phyloP scores from a whole-genome alignment of 129 eudicot genomes.

The Flaveria sonorensis region DNA sequence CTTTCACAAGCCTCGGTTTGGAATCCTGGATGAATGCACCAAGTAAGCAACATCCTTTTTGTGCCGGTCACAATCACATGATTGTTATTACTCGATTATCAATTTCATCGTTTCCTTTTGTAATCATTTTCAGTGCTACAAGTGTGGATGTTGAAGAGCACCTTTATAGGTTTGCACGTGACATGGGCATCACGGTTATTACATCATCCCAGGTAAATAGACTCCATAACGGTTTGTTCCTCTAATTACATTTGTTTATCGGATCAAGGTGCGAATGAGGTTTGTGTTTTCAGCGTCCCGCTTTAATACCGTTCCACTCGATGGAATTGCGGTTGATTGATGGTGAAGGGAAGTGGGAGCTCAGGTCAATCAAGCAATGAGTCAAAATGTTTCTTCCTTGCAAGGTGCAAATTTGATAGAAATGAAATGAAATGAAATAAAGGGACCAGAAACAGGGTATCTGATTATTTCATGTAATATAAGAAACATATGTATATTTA shows the following conservation, averaged over 20 bases:
- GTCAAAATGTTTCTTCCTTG: slow-evolving; percentile 1
- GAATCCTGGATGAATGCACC: slow-evolving; percentile 97
- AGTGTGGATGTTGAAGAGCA: slow-evolving; percentile 99
- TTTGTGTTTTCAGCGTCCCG: slow-evolving; percentile 72
- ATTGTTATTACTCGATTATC: not conserved
- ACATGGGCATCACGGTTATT: slow-evolving; percentile 78
- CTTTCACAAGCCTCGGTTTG: slow-evolving; percentile 95
- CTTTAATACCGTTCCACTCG: slow-evolving; percentile 86
- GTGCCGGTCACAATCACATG: slow-evolving; percentile 1
- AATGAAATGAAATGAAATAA: slow-evolving; percentile 14
- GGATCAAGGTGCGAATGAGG: not conserved
- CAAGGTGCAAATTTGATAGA: no score
- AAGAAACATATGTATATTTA: slow-evolving; percentile 38
- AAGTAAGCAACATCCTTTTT: slow-evolving; percentile 53
- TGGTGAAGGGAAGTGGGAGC: slow-evolving; percentile 98
- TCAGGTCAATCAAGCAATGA: slow-evolving; percentile 68
- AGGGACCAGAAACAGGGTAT: not conserved
- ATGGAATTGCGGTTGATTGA: slow-evolving; percentile 82
- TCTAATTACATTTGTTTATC: not conserved
- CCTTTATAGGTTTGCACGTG: slow-evolving; percentile 75
- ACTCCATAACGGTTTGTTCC: not conserved
- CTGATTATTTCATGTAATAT: slow-evolving; percentile 48
- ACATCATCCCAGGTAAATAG: slow-evolving; percentile 86
- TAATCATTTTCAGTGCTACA: slow-evolving; percentile 63
- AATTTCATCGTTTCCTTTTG: not conserved